Conservation (phyloP, 257 asterid species). For the Cruciata laevipes region DNA sequence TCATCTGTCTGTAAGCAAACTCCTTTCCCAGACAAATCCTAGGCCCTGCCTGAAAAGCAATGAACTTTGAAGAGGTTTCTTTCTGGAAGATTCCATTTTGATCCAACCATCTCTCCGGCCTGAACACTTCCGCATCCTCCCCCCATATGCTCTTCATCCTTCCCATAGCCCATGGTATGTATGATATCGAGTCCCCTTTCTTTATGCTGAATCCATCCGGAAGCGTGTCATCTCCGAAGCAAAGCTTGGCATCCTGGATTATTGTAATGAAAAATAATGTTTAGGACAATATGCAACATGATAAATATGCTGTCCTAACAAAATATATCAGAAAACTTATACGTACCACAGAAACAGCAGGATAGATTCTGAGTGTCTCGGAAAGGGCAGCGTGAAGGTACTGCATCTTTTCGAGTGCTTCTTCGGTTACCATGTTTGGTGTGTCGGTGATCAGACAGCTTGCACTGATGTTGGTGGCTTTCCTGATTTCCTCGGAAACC, state of each 20-base stretch:
- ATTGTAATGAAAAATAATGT: not conserved
- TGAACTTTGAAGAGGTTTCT: slow-evolving; percentile 56
- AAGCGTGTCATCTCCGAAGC: slow-evolving; percentile 48
- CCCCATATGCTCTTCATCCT: slow-evolving; percentile 65
- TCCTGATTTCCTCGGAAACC: slow-evolving; percentile 33
- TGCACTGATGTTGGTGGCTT: slow-evolving; percentile 25
- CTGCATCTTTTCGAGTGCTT: slow-evolving; percentile 52
- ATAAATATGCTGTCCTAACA: no score
- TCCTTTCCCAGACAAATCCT: slow-evolving; percentile 60
- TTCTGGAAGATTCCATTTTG: slow-evolving; percentile 41
- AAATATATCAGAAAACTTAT: not conserved
- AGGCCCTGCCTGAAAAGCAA: slow-evolving; percentile 81
- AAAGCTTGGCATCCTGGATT: slow-evolving; percentile 52
- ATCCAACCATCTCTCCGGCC: slow-evolving; percentile 63
- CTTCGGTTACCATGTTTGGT: slow-evolving; percentile 41
- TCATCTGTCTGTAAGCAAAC: slow-evolving; percentile 73
- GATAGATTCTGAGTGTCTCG: slow-evolving; percentile 64
- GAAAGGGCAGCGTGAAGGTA: slow-evolving; percentile 56
- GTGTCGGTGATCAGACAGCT: slow-evolving; percentile 27
- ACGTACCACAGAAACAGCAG: slow-evolving; percentile 53
- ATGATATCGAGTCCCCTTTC: slow-evolving; percentile 42
- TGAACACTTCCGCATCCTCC: slow-evolving; percentile 62
- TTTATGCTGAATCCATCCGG: slow-evolving; percentile 57
- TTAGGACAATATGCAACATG: not conserved
- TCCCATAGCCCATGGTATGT: slow-evolving; percentile 59